phyloP scores from a whole-genome alignment of 2,329 filamentous ascomycete genomes.

The Alternaria sp. region DNA sequence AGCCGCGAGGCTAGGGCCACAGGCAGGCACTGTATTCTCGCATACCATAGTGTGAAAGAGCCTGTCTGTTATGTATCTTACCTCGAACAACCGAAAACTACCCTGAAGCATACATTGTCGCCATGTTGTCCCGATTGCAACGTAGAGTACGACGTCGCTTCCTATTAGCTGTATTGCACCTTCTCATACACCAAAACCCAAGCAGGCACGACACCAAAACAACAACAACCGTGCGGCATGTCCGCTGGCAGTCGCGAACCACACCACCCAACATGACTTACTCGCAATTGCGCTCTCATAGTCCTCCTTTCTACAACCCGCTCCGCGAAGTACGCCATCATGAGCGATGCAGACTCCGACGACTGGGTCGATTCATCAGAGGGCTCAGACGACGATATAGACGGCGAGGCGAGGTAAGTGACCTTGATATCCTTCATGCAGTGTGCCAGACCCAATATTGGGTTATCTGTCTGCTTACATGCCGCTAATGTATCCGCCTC shows the following conservation, averaged over 20 bases:
- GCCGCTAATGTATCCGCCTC: background rate
- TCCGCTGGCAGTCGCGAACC: background rate
- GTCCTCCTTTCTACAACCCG: background rate
- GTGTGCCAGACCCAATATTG: too few species aligned
- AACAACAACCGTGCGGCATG: background rate
- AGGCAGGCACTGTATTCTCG: too few species aligned
- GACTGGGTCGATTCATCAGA: slow-evolving; percentile 3
- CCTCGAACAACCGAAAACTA: too few species aligned
- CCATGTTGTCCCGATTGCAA: background rate
- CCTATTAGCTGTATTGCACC: background rate
- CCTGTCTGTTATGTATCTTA: too few species aligned
- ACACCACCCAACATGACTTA: background rate
- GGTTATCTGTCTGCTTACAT: background rate
- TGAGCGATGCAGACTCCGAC: slow-evolving; percentile 2
- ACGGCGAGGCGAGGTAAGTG: background rate
- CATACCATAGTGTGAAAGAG: too few species aligned
- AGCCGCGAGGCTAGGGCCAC: too few species aligned
- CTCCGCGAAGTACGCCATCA: background rate
- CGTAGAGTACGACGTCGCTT: background rate
- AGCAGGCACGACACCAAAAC: background rate
- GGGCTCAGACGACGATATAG: background rate
- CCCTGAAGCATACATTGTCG: background rate
- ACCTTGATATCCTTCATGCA: background rate
- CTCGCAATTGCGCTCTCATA: background rate
- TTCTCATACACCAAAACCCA: background rate